A percentile compares a stretch with the other conserved stretches of the same genome.
phyloP scores from a whole-genome alignment of 1,284 basidiomycete genomes.

The Trichosporon asahii region DNA sequence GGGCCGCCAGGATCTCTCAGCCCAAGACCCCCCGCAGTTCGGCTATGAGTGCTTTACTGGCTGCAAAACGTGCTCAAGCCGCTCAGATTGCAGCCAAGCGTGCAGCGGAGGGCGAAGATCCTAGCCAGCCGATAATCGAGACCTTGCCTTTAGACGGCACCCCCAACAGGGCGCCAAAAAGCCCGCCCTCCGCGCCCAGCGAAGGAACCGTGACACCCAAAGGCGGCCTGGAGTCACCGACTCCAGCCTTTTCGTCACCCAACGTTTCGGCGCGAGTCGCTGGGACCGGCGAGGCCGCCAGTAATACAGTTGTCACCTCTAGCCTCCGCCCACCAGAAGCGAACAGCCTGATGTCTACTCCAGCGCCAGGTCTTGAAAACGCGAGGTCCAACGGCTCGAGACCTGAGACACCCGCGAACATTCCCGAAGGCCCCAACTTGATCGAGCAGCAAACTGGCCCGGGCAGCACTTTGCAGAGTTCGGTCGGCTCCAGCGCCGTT shows the following conservation, averaged over 20 bases:
- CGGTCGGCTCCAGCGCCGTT: neutral
- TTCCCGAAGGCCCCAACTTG: no score
- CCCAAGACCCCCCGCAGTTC: slow-evolving; percentile 60
- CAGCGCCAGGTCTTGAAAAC: no score
- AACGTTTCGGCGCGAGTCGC: no score
- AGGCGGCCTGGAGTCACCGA: neutral
- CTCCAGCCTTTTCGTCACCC: neutral
- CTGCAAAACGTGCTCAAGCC: slow-evolving; percentile 42
- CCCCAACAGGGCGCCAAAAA: neutral
- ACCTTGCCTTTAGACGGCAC: neutral
- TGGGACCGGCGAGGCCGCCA: no score
- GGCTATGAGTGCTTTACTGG: slow-evolving; percentile 34
- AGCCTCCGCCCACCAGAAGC: no score
- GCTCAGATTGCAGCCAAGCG: slow-evolving; percentile 33
- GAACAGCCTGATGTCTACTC: no score
- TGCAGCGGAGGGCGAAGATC: neutral
- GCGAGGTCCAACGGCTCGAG: neutral
- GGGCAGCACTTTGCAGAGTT: neutral
- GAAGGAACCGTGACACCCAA: neutral
- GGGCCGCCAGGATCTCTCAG: slow-evolving; percentile 79
- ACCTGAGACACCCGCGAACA: neutral
- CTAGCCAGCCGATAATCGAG: neutral
- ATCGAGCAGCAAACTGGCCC: neutral
- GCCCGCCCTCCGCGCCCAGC: neutral
- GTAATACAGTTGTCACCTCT: neutral